Percentiles rank a stretch among this genome's conserved stretches.
phyloP scores from a whole-genome alignment of 371 early-diverging fungal genomes.

The Apophysomyces ossiformis region DNA sequence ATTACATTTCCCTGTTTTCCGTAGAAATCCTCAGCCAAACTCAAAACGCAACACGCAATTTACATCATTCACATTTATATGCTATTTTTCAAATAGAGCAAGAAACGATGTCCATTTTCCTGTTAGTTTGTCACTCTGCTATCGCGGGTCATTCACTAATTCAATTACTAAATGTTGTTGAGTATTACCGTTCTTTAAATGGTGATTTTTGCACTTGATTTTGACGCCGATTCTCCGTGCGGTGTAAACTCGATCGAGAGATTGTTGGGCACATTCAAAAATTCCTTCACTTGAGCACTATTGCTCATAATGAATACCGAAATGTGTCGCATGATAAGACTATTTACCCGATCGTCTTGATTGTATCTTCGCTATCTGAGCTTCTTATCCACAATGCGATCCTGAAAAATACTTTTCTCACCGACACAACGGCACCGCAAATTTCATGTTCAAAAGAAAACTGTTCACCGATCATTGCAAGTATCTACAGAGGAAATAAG shows the following conservation, averaged over 20 bases:
- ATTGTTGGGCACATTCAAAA: constrained; percentile 47
- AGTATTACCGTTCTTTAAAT: constrained; percentile 4
- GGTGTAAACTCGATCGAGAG: constrained; percentile 50
- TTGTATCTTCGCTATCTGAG: constrained; percentile 35
- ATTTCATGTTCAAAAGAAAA: constrained; percentile 84
- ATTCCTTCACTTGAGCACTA: constrained; percentile 61
- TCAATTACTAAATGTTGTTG: background rate
- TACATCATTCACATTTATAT: background rate
- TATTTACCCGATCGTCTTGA: background rate
- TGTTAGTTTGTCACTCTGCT: background rate
- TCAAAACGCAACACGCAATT: background rate
- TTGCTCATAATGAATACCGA: background rate
- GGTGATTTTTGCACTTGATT: constrained; percentile 8
- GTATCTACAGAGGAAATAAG: constrained; percentile 53
- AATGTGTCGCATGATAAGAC: background rate
- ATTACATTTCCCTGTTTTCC: too few relatives aligned
- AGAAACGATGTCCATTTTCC: background rate
- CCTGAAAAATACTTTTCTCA: constrained; percentile 81
- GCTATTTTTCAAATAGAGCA: background rate
- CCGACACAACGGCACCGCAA: constrained; percentile 90
- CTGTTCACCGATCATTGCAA: constrained; percentile 90
- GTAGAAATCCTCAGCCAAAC: background rate
- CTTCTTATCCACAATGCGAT: constrained; percentile 90
- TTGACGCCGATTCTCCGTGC: constrained; percentile 34
- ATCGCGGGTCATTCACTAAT: background rate